Evolutionary conservation across 1,284 basidiomycete genomes (phyloP).

Genomic region (Cryptococcus depauperatus): DNA sequence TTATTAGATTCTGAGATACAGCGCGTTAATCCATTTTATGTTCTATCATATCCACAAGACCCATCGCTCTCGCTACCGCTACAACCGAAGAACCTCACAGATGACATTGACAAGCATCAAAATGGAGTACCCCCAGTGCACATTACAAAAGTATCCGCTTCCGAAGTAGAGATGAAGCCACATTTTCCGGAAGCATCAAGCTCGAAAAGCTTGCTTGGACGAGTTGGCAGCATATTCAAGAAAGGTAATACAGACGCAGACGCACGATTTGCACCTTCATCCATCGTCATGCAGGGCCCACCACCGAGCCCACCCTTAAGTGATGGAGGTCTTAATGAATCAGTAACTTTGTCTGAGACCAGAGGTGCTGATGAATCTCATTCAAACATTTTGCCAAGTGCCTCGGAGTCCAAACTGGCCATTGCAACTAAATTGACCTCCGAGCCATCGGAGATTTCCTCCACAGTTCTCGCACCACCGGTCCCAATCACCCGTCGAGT

Average conservation of each 20-base stretch:
- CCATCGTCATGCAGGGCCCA: constrained; percentile 32
- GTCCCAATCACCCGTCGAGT: constrained; percentile 12
- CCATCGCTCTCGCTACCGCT: constrained; percentile 18
- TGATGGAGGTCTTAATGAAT: constrained; percentile 17
- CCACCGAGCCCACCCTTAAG: constrained; percentile 42
- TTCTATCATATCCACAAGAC: constrained; percentile 23
- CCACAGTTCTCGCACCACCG: constrained; percentile 9
- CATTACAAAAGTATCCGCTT: constrained; percentile 34
- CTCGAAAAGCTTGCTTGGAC: constrained; percentile 23
- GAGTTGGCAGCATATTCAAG: constrained; percentile 30
- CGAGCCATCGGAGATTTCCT: constrained; percentile 13
- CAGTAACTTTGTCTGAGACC: constrained; percentile 9
- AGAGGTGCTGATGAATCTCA: constrained; percentile 8
- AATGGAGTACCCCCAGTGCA: constrained; percentile 20
- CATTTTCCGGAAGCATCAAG: constrained; percentile 7
- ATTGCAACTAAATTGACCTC: constrained; percentile 22
- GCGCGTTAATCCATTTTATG: constrained; percentile 34
- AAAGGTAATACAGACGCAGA: constrained; percentile 7
- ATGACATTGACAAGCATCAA: neutral
- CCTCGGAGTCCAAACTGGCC: neutral
- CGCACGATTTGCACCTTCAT: constrained; percentile 6
- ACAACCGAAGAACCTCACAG: constrained; percentile 19
- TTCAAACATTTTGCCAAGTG: neutral
- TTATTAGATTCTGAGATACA: too few relatives aligned
- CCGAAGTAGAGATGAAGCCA: constrained; percentile 24